Conservation (phyloP, 176 grass and related monocot genomes). For the Tuctoria greenei region DNA sequence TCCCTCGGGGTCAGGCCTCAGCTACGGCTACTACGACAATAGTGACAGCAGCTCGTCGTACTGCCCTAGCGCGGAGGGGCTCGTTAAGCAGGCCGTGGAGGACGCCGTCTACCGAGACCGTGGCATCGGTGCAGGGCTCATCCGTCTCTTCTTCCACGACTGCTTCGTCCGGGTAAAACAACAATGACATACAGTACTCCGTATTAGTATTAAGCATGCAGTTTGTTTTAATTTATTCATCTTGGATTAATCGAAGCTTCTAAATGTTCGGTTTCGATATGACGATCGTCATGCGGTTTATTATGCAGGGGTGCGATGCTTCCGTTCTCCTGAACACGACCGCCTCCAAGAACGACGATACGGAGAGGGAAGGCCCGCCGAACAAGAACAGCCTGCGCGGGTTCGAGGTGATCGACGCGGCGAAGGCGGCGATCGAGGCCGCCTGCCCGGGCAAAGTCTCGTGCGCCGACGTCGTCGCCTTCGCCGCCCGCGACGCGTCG, state of each 20-base stretch:
- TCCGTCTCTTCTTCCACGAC: constrained; percentile 67
- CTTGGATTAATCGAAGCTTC: too few relatives aligned
- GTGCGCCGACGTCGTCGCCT: constrained; percentile 52
- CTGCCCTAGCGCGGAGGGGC: constrained; percentile 23
- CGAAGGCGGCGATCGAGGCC: constrained; percentile 19
- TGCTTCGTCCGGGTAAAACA: constrained; percentile 42
- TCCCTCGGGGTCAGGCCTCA: not conserved
- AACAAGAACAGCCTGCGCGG: constrained; percentile 25
- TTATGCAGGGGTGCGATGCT: constrained; percentile 49
- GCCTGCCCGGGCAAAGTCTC: constrained; percentile 37
- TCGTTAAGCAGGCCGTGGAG: constrained; percentile 4
- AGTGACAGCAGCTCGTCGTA: not conserved
- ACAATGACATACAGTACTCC: too few relatives aligned
- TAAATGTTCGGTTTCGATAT: too few relatives aligned
- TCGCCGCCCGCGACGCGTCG: constrained; percentile 47
- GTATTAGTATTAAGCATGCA: too few relatives aligned
- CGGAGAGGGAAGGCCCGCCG: constrained; percentile 21
- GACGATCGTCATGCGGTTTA: not conserved
- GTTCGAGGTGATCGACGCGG: constrained; percentile 40
- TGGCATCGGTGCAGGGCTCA: constrained; percentile 32
- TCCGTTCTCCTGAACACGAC: constrained; percentile 48
- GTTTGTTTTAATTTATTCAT: not conserved
- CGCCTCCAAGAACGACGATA: not conserved
- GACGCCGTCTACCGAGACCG: not conserved
- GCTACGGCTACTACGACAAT: constrained; percentile 28